Base-by-base conservation (phyloP, 2,329 filamentous ascomycete species). In the Epichloe coenophiala region DNA sequence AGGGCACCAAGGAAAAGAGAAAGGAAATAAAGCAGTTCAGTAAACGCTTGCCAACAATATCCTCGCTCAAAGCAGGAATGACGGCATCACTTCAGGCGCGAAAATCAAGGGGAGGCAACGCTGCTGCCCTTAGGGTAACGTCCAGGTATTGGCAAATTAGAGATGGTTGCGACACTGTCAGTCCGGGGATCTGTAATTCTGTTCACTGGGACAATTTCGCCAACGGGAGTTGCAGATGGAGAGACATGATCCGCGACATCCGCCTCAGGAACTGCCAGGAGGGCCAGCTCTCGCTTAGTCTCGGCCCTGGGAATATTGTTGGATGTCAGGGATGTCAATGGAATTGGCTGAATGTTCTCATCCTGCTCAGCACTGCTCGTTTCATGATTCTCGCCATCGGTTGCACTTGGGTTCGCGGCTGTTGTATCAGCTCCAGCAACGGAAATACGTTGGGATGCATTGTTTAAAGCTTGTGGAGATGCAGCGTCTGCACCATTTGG, bases 71-170 rank as follows among this genome's bases (percentile, higher is more conserved):
- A 21, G 11, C 3, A 21, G 15, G 31, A 36, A 45, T 3, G 31
- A 19, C 8, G 13, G 19, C 4, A 17, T 27, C 17, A 37, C 9
- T 35, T 19, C 5, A 13, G 19, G 35, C 19, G n/a, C 33, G 33
- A 19, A n/a, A 47, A 23, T 50, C 23, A 62, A 15, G 42, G 40
- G 43, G 49, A 62, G 60, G 76, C 51, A 71, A 81, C 58, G 54
- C 68, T 57, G 49, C 54, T 62, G 19, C 46, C 50, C 55, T 65
- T 71, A 8, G 81, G 81, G 60, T 75, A 88, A 57, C 83, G 74
- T 11, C 84, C 84, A 3, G 84, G 84, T 17, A 88, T 76, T 60
- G 85, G 82, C 47, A 88, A 65, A 59, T 83, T 76, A 50, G 80
- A 81, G 43, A 86, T 77, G 31, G 75, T 78, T 12, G 74, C 71